Evolutionary conservation across 768 basidiomycete species (phyloP).

Genomic region (Cystobasidium tubakii): DNA sequence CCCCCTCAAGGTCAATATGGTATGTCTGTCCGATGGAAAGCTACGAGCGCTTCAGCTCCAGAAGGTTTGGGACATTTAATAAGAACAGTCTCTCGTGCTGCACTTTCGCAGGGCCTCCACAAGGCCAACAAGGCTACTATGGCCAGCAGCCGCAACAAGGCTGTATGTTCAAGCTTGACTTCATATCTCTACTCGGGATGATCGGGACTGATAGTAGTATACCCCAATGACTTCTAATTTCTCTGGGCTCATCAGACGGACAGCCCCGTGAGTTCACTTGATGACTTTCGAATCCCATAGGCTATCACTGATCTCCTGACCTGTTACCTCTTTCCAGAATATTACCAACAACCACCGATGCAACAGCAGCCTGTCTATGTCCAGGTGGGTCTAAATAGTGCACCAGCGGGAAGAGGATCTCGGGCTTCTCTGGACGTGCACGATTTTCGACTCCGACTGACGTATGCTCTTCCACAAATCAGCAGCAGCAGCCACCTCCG

Average conservation of each 20-base stretch:
- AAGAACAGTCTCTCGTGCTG: too few relatives aligned
- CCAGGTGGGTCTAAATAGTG: background rate
- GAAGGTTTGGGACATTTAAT: too few relatives aligned
- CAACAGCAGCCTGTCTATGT: conserved; percentile 22
- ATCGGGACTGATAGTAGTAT: background rate
- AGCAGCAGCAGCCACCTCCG: conserved; percentile 19
- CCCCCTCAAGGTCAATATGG: conserved; percentile 15
- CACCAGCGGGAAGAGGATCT: too few relatives aligned
- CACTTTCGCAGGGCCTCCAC: conserved; percentile 14
- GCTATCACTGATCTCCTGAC: background rate
- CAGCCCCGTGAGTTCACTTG: conserved; percentile 4
- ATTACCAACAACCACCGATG: conserved; percentile 19
- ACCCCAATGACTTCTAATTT: too few relatives aligned
- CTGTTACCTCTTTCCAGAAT: background rate
- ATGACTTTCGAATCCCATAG: background rate
- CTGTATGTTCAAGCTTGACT: background rate
- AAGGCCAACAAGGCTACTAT: conserved; percentile 4
- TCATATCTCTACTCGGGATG: background rate
- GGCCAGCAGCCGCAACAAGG: conserved; percentile 1
- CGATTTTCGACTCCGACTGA: too few relatives aligned
- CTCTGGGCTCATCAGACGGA: too few relatives aligned
- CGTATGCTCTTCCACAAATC: too few relatives aligned
- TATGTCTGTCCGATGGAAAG: background rate
- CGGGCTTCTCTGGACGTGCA: too few relatives aligned
- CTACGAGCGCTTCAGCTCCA: too few relatives aligned